These are phyloP conservation scores for Neopestalotiopsis sp. DNA, from an alignment of 2,329 filamentous ascomycete species.

Conservation along the genomic window DNA sequence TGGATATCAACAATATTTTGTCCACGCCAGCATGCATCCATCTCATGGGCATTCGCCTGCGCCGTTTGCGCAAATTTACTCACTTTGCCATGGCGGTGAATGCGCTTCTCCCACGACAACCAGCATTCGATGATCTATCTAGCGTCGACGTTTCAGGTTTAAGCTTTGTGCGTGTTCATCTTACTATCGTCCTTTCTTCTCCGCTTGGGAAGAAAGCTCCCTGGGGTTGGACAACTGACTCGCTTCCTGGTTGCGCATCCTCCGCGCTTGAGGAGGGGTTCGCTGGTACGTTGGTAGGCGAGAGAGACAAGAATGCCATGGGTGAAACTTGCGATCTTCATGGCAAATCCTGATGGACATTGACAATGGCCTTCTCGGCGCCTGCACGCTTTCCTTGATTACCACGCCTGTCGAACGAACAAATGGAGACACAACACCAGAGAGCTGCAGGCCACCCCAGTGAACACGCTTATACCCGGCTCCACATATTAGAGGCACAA, in stretches of 20 bases:
- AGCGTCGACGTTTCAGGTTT: neutral
- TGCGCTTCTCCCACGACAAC: neutral
- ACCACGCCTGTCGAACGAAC: neutral
- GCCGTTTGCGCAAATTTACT: neutral
- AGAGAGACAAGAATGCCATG: neutral
- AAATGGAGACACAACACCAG: neutral
- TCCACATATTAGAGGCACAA: slow-evolving; percentile 1
- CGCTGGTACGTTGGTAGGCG: neutral
- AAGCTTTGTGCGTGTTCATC: neutral
- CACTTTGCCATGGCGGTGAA: neutral
- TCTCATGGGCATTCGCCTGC: neutral
- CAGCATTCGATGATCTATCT: neutral
- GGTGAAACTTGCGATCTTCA: neutral
- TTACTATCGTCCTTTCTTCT: neutral
- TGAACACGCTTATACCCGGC: slow-evolving; percentile 4
- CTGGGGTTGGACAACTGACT: neutral
- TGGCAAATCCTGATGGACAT: neutral
- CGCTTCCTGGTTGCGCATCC: neutral
- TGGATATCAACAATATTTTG: neutral
- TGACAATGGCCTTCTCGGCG: neutral
- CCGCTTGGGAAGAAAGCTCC: neutral
- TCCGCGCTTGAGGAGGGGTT: too few relatives aligned
- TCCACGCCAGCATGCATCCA: neutral
- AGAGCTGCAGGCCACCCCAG: neutral
- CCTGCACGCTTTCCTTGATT: neutral